Evolutionary conservation across 1,139 yeast species (phyloP), one percentile per base, ranked within the genome.

Genomic region (Blastobotrys arbuscula): DNA sequence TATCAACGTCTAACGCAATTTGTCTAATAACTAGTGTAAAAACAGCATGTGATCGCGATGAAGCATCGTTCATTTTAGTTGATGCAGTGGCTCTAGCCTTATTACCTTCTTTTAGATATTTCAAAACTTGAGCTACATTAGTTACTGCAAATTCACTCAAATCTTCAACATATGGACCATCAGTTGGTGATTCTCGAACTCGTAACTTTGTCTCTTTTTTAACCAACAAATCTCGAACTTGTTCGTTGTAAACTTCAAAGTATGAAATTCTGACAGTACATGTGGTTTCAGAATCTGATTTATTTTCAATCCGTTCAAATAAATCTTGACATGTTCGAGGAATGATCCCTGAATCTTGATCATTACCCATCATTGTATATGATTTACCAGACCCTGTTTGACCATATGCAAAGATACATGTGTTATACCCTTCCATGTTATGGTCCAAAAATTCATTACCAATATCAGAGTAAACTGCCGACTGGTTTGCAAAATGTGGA

Each of bases 371-470:
- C 89, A 84, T 83, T 1, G 90, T 82, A 58, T 72, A 77, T 0
- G 90, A 79, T 59, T 84, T 84, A 2, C 92, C 92, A 0, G 79
- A 74, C 2, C 90, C 84, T 0, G 92, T 84, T 62, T 84, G 90
- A 1, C 94, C 94, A 59, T 84, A 69, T 0, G 92, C 90, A 58
- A 84, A 71, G 10, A 84, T 74, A 62, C 92, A 84, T 21, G 85
- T 82, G 61, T 84, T 84, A 63, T 75, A 84, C 0, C 94, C 94
- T 50, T 74, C 74, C 56, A 83, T 72, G 33, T 82, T 76, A 59
- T 84, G 87, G 28, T 75, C 73, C n/a, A 84, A 65, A 51, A 82
- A 69, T 39, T 77, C 79, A 2, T 74, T 71, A 0, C 89, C 92
- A 4, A 80, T 70, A 13, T 69, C 66, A 2, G 66, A 58, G 59